Base-by-base conservation (phyloP, 352 stramenopile genomes). In the Blastocystis sp. region DNA sequence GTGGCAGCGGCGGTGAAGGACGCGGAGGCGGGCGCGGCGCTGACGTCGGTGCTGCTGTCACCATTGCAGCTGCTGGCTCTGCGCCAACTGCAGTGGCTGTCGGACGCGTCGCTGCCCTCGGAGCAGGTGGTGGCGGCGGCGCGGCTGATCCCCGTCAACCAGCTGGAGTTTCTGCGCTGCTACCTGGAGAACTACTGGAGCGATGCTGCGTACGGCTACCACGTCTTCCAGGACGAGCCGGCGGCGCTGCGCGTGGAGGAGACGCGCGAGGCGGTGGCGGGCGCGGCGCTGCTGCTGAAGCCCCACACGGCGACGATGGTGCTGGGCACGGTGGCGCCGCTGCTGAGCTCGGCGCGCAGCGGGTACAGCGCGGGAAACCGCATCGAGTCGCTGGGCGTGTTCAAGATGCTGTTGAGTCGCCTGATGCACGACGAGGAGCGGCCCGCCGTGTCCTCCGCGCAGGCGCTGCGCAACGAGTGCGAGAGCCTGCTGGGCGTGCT, bases 131-230 rank as follows among this genome's bases (percentile, higher is more conserved):
- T 48, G 17, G 21, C 34, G 21, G 21, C 21, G 34, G 43, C 3
- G 24, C 40, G 21, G 21, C 34, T 21, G n/a, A 45, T 76, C 38
- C 38, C 66, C 42, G 61, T 38, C 4, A 60, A 59, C 43, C 74
- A 69, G 34, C 2, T 84, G 24, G 57, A 64, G 14, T 84, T 69
- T 28, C 74, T 84, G 6, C 74, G 74, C 21, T 68, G 43, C 40
- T 84, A 84, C 14, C 34, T 84, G 54, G 74, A 84, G 40, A 70
- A 70, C 57, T 84, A 84, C 34, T 84, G 74, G 74, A 57, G 1
- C 42, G 74, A 84, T 17, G 65, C 21, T 24, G 40, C 40, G 21
- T 28, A 69, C 4, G 74, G 74, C 1, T 66, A 66, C 42, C 57
- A 24, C 24, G 69, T 84, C 34, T n/a, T 68, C 34, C 74, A 84